Evolutionary conservation across 495 filamentous ascomycete species (phyloP), one percentile per base, ranked within the genome.

Genomic region (Podospora tetraspora): DNA sequence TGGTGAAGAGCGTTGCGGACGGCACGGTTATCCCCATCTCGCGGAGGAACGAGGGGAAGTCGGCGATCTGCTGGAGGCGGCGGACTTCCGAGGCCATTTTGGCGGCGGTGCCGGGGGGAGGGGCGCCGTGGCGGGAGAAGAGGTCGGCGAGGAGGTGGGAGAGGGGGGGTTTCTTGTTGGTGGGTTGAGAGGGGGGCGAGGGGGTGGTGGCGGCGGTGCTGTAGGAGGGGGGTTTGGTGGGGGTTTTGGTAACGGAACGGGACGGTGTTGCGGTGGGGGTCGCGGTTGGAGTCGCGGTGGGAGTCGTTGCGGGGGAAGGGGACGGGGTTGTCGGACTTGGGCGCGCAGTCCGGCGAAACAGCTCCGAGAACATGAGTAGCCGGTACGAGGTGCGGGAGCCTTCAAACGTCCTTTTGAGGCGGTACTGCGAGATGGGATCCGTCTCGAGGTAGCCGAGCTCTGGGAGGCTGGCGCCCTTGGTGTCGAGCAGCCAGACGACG

Each of bases 341-440:
- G 25, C 83, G 79, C 32, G 77, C 84, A 0, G 77, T 80, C 37
- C 75, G 76, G 16, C 78, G 78, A 71, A 86, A 85, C 10, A 86
- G 79, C 63, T 81, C 78, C 3, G 79, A 77, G 74, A 86, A 84
- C 83, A 86, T 84, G 25, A 85, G 77, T 19, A 86, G 78, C 5
- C 80, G 77, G 71, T 85, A 86, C 1, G 81, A 84, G 1, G 81
- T 82, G 29, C 75, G 77, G 61, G 75, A 78, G 11, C 82, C 84
- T 19, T 79, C 67, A 63, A 83, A 85, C 0, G 82, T 84, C 69
- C 80, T 78, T 24, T 76, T 62, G 0, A 86, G 75, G n/a, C 83
- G 83, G 68, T 84, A 85, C 0, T 78, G 61, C 3, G 79, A 83
- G 19, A 79, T 67, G 0, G 71, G 73, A 30, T 71, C 68, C 12